phyloP scores from a whole-genome alignment of 208 protist species.

The Leptomonas pyrrhocoris region DNA sequence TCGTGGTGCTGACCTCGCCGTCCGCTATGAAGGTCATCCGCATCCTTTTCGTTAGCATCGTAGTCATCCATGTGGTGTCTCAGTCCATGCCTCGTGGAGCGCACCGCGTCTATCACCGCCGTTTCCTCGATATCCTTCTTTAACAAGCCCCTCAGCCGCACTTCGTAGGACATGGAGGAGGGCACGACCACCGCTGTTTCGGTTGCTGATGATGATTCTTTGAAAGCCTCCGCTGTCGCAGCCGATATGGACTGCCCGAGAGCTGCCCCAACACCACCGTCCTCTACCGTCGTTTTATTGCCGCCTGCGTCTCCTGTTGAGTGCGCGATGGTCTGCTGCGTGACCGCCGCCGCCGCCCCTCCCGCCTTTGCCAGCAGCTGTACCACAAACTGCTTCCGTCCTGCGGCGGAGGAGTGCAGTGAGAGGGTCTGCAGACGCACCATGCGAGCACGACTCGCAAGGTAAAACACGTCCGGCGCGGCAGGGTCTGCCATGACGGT shows the following conservation, averaged over 20 bases:
- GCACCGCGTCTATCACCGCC: background rate
- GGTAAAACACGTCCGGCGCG: conserved; percentile 21
- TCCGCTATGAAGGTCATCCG: background rate
- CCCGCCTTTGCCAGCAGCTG: conserved; percentile 19
- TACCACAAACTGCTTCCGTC: conserved; percentile 13
- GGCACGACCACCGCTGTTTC: conserved; percentile 13
- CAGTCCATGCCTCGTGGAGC: background rate
- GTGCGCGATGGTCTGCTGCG: background rate
- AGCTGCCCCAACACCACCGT: background rate
- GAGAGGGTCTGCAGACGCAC: conserved; percentile 12
- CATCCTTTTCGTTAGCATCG: background rate
- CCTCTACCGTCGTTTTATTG: too few species aligned
- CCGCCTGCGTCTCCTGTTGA: too few species aligned
- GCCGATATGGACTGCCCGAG: background rate
- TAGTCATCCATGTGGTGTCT: background rate
- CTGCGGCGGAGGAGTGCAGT: background rate
- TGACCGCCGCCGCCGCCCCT: too few species aligned
- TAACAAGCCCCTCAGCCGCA: conserved; percentile 9
- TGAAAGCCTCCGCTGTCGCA: background rate
- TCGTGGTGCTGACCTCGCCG: background rate
- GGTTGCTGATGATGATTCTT: background rate
- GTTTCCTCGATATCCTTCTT: background rate
- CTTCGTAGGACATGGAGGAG: conserved; percentile 15
- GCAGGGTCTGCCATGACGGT: conserved; percentile 7
- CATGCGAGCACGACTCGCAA: conserved; percentile 13